phyloP scores from a whole-genome alignment of 345 rosid genomes.

The Erodium maritimum region DNA sequence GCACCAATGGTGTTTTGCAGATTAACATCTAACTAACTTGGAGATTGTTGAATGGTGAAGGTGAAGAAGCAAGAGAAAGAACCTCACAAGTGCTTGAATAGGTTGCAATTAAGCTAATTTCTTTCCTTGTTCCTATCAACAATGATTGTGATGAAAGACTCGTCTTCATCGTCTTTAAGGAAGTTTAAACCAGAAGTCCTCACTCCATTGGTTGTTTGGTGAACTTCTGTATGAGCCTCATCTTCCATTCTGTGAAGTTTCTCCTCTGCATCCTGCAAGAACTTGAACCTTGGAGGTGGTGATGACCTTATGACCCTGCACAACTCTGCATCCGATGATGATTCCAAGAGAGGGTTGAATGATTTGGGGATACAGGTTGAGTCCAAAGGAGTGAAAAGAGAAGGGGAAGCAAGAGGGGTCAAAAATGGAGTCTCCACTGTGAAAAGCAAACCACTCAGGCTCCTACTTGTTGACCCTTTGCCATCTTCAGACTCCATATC shows the following conservation, averaged over 20 bases:
- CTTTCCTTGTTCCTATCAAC: conserved; percentile 33
- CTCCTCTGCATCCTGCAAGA: conserved; percentile 34
- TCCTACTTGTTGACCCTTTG: conserved; percentile 37
- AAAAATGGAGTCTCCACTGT: background rate
- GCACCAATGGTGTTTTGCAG: no score
- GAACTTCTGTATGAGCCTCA: no score
- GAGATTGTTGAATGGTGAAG: no score
- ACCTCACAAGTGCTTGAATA: conserved; percentile 14
- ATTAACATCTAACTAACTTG: no score
- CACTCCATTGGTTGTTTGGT: no score
- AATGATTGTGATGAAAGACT: conserved; percentile 37
- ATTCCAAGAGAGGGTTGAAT: conserved; percentile 14
- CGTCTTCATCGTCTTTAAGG: conserved; percentile 38
- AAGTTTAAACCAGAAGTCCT: conserved; percentile 14
- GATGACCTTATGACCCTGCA: background rate
- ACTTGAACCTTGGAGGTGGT: background rate
- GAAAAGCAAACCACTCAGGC: background rate
- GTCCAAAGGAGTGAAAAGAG: conserved; percentile 60
- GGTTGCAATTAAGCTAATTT: conserved; percentile 12
- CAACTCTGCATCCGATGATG: background rate
- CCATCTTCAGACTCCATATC: conserved; percentile 80
- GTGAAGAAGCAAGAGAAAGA: background rate
- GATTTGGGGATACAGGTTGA: conserved; percentile 25
- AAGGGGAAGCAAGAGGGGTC: conserved; percentile 80
- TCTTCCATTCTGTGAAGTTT: conserved; percentile 21